These are phyloP conservation scores for Lecanicillium sp. DNA, from an alignment of 2,329 filamentous ascomycete genomes.

Conservation along the genomic window DNA sequence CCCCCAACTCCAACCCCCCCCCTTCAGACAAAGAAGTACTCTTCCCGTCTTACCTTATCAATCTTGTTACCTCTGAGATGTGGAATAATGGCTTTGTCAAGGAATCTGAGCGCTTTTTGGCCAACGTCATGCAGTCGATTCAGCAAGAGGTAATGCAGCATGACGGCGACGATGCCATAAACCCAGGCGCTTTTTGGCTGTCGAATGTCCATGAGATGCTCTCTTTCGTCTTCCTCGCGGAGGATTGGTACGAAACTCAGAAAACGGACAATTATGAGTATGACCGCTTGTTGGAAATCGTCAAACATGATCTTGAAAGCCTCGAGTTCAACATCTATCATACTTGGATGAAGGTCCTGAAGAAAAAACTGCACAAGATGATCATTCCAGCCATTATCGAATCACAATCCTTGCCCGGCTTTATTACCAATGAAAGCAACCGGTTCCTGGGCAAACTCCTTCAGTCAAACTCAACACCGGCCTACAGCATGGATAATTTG, in stretches of 20 bases:
- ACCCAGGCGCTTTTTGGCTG: conserved; percentile 95
- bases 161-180: conserved; percentile 93
- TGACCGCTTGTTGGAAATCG: conserved; percentile 91
- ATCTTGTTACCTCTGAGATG: conserved; percentile 98
- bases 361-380: conserved; percentile 99
- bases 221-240: conserved; percentile 96
- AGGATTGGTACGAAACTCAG: conserved; percentile 99
- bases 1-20: conserved; percentile 75
- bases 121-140: conserved; percentile 99
- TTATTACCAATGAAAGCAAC: conserved; percentile 97
- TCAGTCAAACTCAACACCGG: conserved; percentile 79
- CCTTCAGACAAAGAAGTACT: conserved; percentile 97
- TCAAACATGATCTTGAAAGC: conserved; percentile 97
- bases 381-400: conserved; percentile 99
- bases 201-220: conserved; percentile 99
- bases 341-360: conserved; percentile 99
- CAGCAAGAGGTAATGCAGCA: conserved; percentile 99
- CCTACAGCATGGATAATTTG: conserved; percentile 99
- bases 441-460: conserved; percentile 96
- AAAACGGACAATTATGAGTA: conserved; percentile 99
- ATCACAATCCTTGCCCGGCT: conserved; percentile 93
- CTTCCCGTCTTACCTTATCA: conserved; percentile 98
- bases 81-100: conserved; percentile 99
- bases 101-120: conserved; percentile 96
- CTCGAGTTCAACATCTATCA: conserved; percentile 99